Evolutionary conservation across 352 stramenopile species (phyloP).

Genomic region (Globisporangium nodosum): DNA sequence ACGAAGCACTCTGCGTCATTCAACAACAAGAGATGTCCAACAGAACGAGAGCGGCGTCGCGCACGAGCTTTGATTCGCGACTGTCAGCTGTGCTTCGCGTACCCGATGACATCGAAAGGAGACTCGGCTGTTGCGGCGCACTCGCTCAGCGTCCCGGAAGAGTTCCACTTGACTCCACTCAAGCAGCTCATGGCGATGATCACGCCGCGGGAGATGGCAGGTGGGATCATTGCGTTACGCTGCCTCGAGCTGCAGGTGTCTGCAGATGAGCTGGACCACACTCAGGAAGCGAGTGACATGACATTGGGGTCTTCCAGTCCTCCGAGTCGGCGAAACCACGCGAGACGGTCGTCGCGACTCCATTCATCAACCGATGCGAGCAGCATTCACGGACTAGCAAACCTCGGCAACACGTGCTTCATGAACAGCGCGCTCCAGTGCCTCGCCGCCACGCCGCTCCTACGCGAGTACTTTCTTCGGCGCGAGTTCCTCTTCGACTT

Average conservation of each 20-base stretch:
- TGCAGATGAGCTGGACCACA: not conserved
- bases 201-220: not conserved
- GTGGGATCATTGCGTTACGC: not conserved
- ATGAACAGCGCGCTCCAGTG: conserved; percentile 87
- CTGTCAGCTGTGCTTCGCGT: conserved; percentile 6
- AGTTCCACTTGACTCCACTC: conserved; percentile 7
- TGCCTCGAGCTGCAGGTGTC: conserved; percentile 4
- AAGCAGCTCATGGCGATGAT: conserved; percentile 10
- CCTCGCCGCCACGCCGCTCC: conserved; percentile 85
- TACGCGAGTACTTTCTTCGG: conserved; percentile 90
- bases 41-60: not conserved
- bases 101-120: not conserved
- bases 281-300: not conserved
- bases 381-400: conserved; percentile 77
- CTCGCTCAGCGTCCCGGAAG: conserved; percentile 3
- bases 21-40: not conserved
- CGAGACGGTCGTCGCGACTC: not conserved
- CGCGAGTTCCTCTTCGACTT: conserved; percentile 84
- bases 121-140: not conserved
- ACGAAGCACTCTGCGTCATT: not conserved
- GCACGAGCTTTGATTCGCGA: not conserved
- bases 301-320: not conserved
- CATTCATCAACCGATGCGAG: conserved; percentile 47
- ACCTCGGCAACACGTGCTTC: conserved; percentile 80
- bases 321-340: not conserved